Evolutionary conservation across 2,329 filamentous ascomycete genomes (phyloP).

Genomic region (Nakataea oryzae): DNA sequence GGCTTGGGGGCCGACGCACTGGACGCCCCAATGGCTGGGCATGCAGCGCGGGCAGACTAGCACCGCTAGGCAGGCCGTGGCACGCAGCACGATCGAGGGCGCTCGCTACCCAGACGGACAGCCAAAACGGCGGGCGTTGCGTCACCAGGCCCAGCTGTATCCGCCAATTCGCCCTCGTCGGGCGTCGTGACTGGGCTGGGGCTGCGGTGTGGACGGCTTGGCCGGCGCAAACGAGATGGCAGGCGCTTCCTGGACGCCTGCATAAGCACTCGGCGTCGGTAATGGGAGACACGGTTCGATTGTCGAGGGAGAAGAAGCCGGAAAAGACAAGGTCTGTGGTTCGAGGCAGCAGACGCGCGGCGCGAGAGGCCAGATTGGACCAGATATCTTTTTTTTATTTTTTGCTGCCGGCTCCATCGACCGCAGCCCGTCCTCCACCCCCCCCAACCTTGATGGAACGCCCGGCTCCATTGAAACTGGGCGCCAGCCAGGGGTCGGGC

Average conservation of each 20-base stretch:
- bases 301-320: neutral
- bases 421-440: neutral
- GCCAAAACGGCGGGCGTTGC: neutral
- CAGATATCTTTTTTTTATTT: neutral
- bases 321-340: neutral
- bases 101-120: neutral
- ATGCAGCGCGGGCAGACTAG: neutral
- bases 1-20: no score
- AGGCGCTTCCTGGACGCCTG: no score
- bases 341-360: no score
- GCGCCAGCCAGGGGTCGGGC: neutral
- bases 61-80: neutral
- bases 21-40: neutral
- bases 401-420: no score
- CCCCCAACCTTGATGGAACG: neutral
- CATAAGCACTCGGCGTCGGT: no score
- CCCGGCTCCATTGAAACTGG: neutral
- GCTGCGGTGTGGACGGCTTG: no score
- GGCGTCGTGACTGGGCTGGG: neutral
- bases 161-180: neutral
- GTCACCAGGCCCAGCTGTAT: neutral
- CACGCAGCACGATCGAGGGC: neutral
- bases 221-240: no score
- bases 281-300: no score
- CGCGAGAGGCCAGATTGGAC: neutral